A percentile compares a stretch with the other conserved stretches of the same genome.
These are phyloP conservation scores for Pisolithus orientalis DNA, from an alignment of 768 basidiomycete species.

Conservation along the genomic window DNA sequence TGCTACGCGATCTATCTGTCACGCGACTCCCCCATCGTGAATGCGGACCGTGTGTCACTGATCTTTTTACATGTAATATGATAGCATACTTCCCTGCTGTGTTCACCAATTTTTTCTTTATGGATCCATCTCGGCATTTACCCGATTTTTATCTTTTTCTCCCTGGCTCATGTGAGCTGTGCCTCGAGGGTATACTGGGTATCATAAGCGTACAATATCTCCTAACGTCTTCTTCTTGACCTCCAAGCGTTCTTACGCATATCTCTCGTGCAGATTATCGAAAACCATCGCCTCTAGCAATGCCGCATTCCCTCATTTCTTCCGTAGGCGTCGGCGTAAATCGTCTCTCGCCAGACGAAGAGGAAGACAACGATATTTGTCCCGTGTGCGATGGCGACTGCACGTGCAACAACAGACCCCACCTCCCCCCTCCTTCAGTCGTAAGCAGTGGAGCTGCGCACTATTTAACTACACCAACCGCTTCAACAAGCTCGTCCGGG, in stretches of 20 bases:
- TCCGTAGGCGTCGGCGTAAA: conserved; percentile 48
- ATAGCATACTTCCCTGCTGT: conserved; percentile 15
- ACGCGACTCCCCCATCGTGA: conserved; percentile 32
- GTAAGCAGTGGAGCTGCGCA: conserved; percentile 29
- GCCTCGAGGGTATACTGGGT: conserved; percentile 8
- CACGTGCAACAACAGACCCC: conserved; percentile 57
- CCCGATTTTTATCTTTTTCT: conserved; percentile 9
- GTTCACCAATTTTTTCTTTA: conserved; percentile 8
- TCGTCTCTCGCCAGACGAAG: conserved; percentile 40
- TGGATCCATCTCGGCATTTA: conserved; percentile 7
- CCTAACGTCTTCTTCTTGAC: conserved; percentile 17
- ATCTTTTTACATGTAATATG: conserved; percentile 34
- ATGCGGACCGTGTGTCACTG: conserved; percentile 23
- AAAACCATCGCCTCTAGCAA: conserved; percentile 51
- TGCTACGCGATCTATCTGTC: conserved; percentile 28
- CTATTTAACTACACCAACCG: conserved; percentile 33
- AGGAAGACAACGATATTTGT: conserved; percentile 84
- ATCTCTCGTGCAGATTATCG: conserved; percentile 28
- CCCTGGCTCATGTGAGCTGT: conserved; percentile 16
- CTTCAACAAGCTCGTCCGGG: conserved; percentile 30
- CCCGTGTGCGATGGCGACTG: conserved; percentile 89
- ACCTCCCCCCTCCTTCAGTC: conserved; percentile 26
- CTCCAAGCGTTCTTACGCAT: conserved; percentile 11
- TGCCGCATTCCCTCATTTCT: conserved; percentile 67
- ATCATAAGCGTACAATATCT: conserved; percentile 17